phyloP scores from a whole-genome alignment of 495 filamentous ascomycete genomes.

The Amorphotheca resinae region DNA sequence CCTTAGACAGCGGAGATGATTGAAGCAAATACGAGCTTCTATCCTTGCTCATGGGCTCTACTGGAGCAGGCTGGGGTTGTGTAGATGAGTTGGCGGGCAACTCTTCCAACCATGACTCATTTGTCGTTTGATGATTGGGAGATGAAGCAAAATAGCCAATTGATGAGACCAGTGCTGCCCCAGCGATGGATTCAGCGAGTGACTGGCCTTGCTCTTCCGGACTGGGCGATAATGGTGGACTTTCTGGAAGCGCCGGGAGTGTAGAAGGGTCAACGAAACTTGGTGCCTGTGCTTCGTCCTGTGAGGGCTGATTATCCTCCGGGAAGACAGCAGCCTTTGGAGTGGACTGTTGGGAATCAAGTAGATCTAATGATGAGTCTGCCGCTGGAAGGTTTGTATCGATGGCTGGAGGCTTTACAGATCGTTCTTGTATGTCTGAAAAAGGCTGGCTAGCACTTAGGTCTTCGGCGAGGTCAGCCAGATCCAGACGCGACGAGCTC shows the following conservation, averaged over 20 bases:
- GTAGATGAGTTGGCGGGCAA: neutral
- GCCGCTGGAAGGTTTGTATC: slow-evolving; percentile 18
- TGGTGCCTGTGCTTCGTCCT: neutral
- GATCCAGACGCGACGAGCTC: slow-evolving; percentile 21
- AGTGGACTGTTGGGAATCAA: slow-evolving; percentile 26
- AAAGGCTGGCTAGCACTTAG: slow-evolving; percentile 11
- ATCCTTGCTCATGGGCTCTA: slow-evolving; percentile 20
- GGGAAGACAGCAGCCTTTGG: slow-evolving; percentile 19
- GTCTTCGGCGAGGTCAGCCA: slow-evolving; percentile 4
- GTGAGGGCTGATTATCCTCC: neutral
- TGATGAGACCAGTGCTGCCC: slow-evolving; percentile 2
- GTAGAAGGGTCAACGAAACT: too few relatives aligned
- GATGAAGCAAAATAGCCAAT: slow-evolving; percentile 11
- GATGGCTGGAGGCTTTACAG: slow-evolving; percentile 17
- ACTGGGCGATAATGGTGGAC: neutral
- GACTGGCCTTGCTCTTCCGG: neutral
- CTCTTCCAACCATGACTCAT: slow-evolving; percentile 4
- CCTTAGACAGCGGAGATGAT: slow-evolving; percentile 23
- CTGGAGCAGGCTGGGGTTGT: slow-evolving; percentile 12
- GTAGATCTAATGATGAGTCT: slow-evolving; percentile 13
- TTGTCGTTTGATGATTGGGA: neutral
- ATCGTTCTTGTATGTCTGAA: neutral
- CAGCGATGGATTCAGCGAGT: slow-evolving; percentile 2
- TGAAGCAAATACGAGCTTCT: slow-evolving; percentile 22
- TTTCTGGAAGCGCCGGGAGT: neutral